Evolutionary conservation across 139 green algal species (phyloP), one percentile per base, ranked within the genome.

Genomic region (Coelastrella sp.): DNA sequence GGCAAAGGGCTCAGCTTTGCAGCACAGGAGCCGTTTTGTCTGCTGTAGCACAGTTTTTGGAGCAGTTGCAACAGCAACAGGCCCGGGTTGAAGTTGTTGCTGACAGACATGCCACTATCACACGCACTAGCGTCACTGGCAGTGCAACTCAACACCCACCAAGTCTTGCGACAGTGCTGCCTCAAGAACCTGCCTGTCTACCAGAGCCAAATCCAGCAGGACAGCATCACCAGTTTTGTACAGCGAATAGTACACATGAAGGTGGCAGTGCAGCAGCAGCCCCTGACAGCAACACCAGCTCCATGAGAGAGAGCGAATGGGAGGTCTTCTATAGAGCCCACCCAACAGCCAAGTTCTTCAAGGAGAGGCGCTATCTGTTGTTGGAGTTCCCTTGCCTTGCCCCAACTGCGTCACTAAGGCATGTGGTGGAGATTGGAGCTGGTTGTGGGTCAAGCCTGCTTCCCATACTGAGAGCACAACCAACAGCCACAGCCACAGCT

Each of bases 331-430:
- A 95, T 86, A 78, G 73, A 7, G 82, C 90, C 50, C 93, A 95
- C 67, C 71, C 85, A 32, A 84, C 80, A 34, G 93, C 91, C 0
- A 84, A 88, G 3, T 96, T 96, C 74, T 96, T 94, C 88, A 94
- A 94, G 83, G 91, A 95, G 86, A 84, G 90, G 32, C 87, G 92
- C 37, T 96, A 96, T 86, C 81, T 96, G 62, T 83, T 94, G 71
- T 78, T 94, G 38, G 92, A 93, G 88, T 97, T 96, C 63, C 91
- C 94, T 5, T 57, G 37, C 7, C 87, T 96, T 51, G 73, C 80
- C 2, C 45, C 64, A 0, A 35, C 74, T 4, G 23, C 83, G n/a
- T 83, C 72, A 0, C 78, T 85, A 4, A 45, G 80, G 69, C 89
- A 94, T 59, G 80, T 97, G 48, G 50, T 91, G 5, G 93, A 96